A percentile compares a stretch with the other conserved stretches of the same genome.
These are phyloP conservation scores for Echinosophora koreensis DNA, from an alignment of 306 rosid genomes.

Conservation along the genomic window DNA sequence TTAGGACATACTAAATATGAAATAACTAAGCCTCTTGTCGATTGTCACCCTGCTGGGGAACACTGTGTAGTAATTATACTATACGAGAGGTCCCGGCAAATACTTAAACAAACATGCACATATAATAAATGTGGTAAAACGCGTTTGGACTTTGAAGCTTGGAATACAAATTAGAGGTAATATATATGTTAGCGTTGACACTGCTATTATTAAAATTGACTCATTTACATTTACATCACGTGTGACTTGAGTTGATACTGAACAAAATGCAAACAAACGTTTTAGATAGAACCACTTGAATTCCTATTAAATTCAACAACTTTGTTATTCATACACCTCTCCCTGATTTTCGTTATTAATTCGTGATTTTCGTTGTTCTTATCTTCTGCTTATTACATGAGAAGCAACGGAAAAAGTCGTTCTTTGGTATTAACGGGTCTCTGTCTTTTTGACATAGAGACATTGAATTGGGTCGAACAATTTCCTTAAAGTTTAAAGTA, in stretches of 20 bases:
- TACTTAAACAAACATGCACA: slow-evolving; percentile 12
- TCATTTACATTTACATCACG: no score
- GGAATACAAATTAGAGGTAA: not conserved
- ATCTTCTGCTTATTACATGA: not conserved
- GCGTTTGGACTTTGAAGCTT: not conserved
- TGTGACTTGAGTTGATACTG: not conserved
- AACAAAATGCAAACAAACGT: slow-evolving; percentile 11
- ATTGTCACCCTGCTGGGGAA: slow-evolving; percentile 16
- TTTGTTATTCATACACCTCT: not conserved
- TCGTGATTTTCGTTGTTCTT: not conserved
- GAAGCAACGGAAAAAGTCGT: not conserved
- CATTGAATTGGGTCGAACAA: not conserved
- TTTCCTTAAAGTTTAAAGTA: not conserved
- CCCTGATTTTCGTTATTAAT: no score
- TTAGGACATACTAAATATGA: not conserved
- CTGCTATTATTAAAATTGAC: no score
- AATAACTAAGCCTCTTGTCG: slow-evolving; percentile 8
- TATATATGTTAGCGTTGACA: no score
- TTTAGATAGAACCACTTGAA: not conserved
- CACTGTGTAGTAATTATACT: slow-evolving; percentile 21
- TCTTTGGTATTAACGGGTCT: not conserved
- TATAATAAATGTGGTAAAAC: slow-evolving; percentile 8
- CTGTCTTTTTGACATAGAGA: not conserved
- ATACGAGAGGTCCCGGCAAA: not conserved
- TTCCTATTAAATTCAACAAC: slow-evolving; percentile 11